phyloP scores from a whole-genome alignment of 768 basidiomycete species.

The Pleurotus platypus region DNA sequence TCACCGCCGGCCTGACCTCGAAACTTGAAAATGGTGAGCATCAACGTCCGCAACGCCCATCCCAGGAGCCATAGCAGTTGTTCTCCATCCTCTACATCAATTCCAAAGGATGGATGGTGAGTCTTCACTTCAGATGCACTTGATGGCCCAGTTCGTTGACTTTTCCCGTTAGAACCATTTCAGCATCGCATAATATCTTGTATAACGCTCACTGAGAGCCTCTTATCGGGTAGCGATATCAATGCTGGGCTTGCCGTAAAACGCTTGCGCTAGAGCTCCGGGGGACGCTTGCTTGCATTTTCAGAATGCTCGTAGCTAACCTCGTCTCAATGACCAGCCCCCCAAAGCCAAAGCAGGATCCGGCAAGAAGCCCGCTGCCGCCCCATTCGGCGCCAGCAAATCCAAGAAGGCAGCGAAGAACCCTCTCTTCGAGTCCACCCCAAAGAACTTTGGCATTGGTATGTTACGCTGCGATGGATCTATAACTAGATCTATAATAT shows the following conservation, averaged over 20 bases:
- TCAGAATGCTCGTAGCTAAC: conserved; percentile 34
- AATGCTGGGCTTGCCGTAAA: conserved; percentile 33
- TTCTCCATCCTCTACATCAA: conserved; percentile 27
- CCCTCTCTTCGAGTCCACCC: conserved; percentile 88
- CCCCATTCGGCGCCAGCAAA: conserved; percentile 80
- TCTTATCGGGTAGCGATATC: conserved; percentile 9
- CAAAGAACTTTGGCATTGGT: conserved; percentile 98
- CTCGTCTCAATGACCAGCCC: conserved; percentile 94
- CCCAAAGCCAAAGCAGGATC: conserved; percentile 69
- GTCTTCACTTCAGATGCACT: conserved; percentile 36
- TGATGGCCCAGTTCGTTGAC: conserved; percentile 9
- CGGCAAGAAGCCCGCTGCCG: conserved; percentile 82
- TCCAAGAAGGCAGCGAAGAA: conserved; percentile 79
- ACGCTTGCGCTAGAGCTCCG: conserved; percentile 54
- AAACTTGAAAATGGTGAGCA: conserved; percentile 56
- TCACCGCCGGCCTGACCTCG: conserved; percentile 28
- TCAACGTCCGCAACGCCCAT: conserved; percentile 11
- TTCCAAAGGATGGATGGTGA: conserved; percentile 49
- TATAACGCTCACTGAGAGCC: neutral
- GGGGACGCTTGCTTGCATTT: conserved; percentile 25
- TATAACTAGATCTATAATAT: neutral
- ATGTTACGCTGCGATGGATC: conserved; percentile 17
- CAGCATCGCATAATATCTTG: conserved; percentile 20
- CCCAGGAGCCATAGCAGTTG: conserved; percentile 34
- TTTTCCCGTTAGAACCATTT: conserved; percentile 18